Conservation (phyloP, 441 rosid species). For the Syzygium syzygioides region DNA sequence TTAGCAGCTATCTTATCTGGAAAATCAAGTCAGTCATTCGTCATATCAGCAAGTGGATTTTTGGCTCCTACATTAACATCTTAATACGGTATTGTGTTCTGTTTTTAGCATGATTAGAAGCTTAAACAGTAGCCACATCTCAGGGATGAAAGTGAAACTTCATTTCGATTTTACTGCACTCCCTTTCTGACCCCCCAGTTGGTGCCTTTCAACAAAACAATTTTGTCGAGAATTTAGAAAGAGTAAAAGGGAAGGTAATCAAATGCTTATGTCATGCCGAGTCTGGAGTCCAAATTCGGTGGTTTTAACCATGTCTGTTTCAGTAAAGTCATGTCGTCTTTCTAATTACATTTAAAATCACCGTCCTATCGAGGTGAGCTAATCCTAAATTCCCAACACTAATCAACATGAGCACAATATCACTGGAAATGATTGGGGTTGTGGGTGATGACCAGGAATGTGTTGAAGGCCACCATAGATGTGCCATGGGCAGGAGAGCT, state of each 20-base stretch:
- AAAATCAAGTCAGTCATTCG: not conserved
- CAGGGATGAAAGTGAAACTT: not conserved
- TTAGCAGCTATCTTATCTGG: not conserved
- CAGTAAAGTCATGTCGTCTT: not conserved
- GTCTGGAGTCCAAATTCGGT: not conserved
- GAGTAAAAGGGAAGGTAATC: not conserved
- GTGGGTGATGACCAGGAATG: constrained; percentile 44
- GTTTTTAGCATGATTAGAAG: not conserved
- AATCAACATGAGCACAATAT: not conserved
- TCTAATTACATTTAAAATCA: not conserved
- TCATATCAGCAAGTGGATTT: not conserved
- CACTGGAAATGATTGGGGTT: not conserved
- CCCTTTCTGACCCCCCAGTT: not conserved
- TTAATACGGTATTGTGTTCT: not conserved
- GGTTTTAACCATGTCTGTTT: not conserved
- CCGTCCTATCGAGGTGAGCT: not conserved
- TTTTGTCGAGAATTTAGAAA: not conserved
- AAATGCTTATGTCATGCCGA: not conserved
- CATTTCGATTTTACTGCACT: not conserved
- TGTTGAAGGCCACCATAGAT: constrained; percentile 66
- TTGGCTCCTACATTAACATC: not conserved
- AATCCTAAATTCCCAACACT: not conserved
- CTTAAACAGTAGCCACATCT: not conserved
- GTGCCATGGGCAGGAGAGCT: constrained; percentile 87
- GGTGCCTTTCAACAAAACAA: not conserved